Evolutionary conservation across 768 basidiomycete genomes (phyloP).

Genomic region (Cubamyces lactineus): DNA sequence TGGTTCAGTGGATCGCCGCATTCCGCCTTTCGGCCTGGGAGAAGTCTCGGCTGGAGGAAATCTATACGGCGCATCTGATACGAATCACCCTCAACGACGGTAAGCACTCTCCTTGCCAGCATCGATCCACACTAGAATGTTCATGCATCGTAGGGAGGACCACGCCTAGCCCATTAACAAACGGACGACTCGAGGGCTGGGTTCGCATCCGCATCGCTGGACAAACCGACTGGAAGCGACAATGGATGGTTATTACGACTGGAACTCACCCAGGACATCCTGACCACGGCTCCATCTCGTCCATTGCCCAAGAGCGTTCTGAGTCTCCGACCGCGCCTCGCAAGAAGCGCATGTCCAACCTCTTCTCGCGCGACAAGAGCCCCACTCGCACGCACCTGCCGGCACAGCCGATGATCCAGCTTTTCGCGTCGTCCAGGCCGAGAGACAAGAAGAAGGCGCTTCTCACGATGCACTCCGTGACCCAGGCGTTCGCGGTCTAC

Average conservation of each 20-base stretch:
- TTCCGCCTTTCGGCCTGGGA: conserved; percentile 93
- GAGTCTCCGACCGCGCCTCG: conserved; percentile 24
- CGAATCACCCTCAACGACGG: conserved; percentile 69
- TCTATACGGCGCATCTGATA: conserved; percentile 94
- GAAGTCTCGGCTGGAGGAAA: conserved; percentile 92
- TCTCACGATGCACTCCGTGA: conserved; percentile 67
- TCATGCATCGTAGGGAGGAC: conserved; percentile 40
- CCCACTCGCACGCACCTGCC: conserved; percentile 33
- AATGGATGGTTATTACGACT: conserved; percentile 79
- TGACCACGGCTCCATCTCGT: conserved; percentile 33
- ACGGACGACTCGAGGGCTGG: conserved; percentile 88
- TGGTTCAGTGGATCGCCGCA: conserved; percentile 91
- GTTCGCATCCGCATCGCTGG: conserved; percentile 90
- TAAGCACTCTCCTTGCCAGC: conserved; percentile 23
- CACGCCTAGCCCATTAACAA: conserved; percentile 63
- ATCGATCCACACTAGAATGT: neutral
- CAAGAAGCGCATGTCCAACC: conserved; percentile 64
- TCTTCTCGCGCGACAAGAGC: conserved; percentile 60
- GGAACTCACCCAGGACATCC: conserved; percentile 36
- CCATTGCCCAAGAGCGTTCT: conserved; percentile 27
- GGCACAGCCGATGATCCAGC: conserved; percentile 48
- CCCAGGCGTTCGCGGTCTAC: conserved; percentile 93
- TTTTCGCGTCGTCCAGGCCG: conserved; percentile 65
- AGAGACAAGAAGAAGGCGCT: conserved; percentile 77
- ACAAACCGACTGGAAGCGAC: conserved; percentile 94